phyloP scores from a whole-genome alignment of 495 filamentous ascomycete genomes.

The Aspergillus cavernicola region DNA sequence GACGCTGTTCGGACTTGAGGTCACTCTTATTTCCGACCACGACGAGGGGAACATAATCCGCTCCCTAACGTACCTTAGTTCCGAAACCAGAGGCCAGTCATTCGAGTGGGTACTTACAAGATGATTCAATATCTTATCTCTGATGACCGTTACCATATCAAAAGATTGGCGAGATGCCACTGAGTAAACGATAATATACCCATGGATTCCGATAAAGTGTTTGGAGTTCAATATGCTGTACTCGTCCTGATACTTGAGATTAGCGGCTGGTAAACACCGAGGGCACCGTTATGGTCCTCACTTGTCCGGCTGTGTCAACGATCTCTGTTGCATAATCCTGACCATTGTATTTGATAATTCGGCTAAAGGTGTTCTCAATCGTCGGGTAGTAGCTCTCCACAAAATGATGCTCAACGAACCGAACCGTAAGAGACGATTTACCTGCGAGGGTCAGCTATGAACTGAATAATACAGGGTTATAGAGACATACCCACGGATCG shows the following conservation, averaged over 20 bases:
- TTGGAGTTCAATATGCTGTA: slow-evolving; percentile 97
- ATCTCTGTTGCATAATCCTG: slow-evolving; percentile 97
- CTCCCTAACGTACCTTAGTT: slow-evolving; percentile 57
- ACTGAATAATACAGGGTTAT: not conserved
- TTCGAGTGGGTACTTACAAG: slow-evolving; percentile 59
- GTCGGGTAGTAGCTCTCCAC: slow-evolving; percentile 99
- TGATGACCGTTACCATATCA: slow-evolving; percentile 91
- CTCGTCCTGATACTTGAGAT: slow-evolving; percentile 67
- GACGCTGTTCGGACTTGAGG: slow-evolving; percentile 85
- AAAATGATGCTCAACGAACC: slow-evolving; percentile 96
- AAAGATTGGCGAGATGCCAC: slow-evolving; percentile 90
- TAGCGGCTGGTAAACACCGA: slow-evolving; percentile 13
- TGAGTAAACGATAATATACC: slow-evolving; percentile 97
- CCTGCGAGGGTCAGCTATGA: slow-evolving; percentile 48
- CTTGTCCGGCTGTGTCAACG: slow-evolving; percentile 97
- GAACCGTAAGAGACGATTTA: slow-evolving; percentile 96
- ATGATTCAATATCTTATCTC: slow-evolving; percentile 97
- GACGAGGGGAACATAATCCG: slow-evolving; percentile 86
- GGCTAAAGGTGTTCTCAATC: slow-evolving; percentile 98
- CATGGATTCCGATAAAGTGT: slow-evolving; percentile 99
- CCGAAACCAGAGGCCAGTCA: too few relatives aligned
- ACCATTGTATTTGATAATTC: slow-evolving; percentile 83
- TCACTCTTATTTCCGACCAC: slow-evolving; percentile 98
- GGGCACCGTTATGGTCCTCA: slow-evolving; percentile 38
- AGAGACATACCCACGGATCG: slow-evolving; percentile 81